phyloP scores from a whole-genome alignment of 371 early-diverging fungal species.

The Entomophthora muscae region DNA sequence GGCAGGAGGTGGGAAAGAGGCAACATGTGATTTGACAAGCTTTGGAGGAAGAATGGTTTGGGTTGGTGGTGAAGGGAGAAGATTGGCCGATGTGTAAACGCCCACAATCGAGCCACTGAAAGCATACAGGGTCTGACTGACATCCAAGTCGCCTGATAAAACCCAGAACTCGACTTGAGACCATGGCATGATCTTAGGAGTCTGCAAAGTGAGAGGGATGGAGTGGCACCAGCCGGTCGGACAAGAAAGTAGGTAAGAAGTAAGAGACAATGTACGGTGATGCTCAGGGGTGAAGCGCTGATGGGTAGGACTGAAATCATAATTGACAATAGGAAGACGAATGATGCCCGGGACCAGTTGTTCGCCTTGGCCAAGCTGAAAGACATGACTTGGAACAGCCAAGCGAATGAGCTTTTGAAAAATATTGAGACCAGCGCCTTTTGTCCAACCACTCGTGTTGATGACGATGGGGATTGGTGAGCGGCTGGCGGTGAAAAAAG shows the following conservation, averaged over 20 bases:
- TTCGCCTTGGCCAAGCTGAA: slow-evolving; percentile 11
- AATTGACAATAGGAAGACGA: background rate
- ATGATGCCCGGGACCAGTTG: background rate
- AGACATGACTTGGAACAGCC: slow-evolving; percentile 11
- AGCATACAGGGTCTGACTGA: slow-evolving; percentile 47
- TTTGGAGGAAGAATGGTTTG: background rate
- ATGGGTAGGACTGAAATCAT: slow-evolving; percentile 7
- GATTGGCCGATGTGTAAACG: slow-evolving; percentile 11
- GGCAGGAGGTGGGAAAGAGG: slow-evolving; percentile 26
- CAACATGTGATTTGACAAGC: slow-evolving; percentile 20
- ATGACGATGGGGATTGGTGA: slow-evolving; percentile 42
- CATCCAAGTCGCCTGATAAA: slow-evolving; percentile 34
- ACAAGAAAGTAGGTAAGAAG: slow-evolving; percentile 19
- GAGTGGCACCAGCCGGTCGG: background rate
- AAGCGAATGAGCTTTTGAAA: background rate
- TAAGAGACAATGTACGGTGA: slow-evolving; percentile 24
- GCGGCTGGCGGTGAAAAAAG: slow-evolving; percentile 13
- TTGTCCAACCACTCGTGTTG: slow-evolving; percentile 75
- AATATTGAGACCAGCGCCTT: slow-evolving; percentile 10
- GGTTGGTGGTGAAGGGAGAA: background rate
- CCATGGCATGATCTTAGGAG: slow-evolving; percentile 46
- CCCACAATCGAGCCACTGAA: slow-evolving; percentile 59
- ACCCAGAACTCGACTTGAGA: slow-evolving; percentile 32
- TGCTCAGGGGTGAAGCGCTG: slow-evolving; percentile 16
- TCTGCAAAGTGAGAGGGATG: slow-evolving; percentile 23